Evolutionary conservation across 164 flowering plant genomes (phyloP).

Genomic region (Kalanchoe fedtschenkoi): DNA sequence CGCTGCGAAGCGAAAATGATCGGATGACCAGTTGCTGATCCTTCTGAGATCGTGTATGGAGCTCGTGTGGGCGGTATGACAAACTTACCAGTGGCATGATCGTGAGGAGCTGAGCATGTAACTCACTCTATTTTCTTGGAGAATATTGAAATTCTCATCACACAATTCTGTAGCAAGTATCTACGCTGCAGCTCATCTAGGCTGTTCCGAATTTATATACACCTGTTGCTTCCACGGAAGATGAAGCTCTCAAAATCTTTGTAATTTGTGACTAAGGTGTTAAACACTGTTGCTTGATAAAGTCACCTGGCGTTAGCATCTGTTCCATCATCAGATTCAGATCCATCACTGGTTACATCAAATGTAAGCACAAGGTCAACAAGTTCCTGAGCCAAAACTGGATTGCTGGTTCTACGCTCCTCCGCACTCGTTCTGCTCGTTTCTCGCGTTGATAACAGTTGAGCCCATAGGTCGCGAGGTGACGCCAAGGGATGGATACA

Average conservation of each 20-base stretch:
- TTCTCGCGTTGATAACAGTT: background rate
- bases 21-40: background rate
- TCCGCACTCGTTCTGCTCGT: background rate
- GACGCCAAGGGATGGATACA: background rate
- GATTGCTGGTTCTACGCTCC: background rate
- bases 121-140: background rate
- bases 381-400: conserved; percentile 1
- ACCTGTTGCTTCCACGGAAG: too few species aligned
- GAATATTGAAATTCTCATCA: background rate
- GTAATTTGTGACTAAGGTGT: too few species aligned
- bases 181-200: too few species aligned
- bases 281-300: background rate
- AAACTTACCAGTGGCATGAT: background rate
- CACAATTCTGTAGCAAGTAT: background rate
- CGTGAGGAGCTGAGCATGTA: background rate
- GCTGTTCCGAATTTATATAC: too few species aligned
- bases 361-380: conserved; percentile 1
- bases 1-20: background rate
- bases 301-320: background rate
- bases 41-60: background rate
- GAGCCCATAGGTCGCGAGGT: conserved; percentile 1
- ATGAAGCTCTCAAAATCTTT: too few species aligned
- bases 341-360: conserved; percentile 2
- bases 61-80: background rate
- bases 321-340: background rate